These are phyloP conservation scores for Sporothrix brunneoviolacea DNA, from an alignment of 2,329 filamentous ascomycete genomes.

Conservation along the genomic window DNA sequence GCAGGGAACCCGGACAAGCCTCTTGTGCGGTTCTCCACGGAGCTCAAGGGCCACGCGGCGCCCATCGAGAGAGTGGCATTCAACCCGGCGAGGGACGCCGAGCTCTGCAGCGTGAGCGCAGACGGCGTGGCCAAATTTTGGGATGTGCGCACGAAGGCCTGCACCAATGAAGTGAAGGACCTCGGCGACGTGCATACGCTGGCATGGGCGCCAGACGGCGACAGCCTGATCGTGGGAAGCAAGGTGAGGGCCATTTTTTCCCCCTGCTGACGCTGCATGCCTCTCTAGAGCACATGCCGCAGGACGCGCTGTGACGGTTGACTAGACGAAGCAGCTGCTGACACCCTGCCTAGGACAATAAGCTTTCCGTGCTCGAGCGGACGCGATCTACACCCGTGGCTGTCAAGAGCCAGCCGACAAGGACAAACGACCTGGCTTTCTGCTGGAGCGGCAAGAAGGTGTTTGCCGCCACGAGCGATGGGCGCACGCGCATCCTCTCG, in stretches of 20 bases:
- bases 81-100: constrained; percentile 68
- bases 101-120: constrained; percentile 66
- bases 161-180: constrained; percentile 61
- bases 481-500: constrained; percentile 61
- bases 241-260: background rate
- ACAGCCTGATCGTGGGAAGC: constrained; percentile 63
- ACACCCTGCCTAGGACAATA: constrained; percentile 39
- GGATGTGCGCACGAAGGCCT: constrained; percentile 69
- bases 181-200: constrained; percentile 63
- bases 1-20: constrained; percentile 69
- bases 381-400: constrained; percentile 48
- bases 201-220: constrained; percentile 67
- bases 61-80: constrained; percentile 70
- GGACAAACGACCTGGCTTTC: constrained; percentile 68
- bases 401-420: constrained; percentile 53
- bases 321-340: background rate
- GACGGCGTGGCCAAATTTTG: constrained; percentile 73
- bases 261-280: too few relatives aligned
- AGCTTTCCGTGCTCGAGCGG: constrained; percentile 55
- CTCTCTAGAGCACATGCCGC: too few relatives aligned
- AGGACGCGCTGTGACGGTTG: too few relatives aligned
- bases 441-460: constrained; percentile 66
- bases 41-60: constrained; percentile 61
- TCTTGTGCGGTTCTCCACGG: constrained; percentile 66
- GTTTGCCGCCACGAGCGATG: constrained; percentile 64